These are phyloP conservation scores for Calophaca sinica DNA, from an alignment of 306 rosid genomes.

Conservation along the genomic window DNA sequence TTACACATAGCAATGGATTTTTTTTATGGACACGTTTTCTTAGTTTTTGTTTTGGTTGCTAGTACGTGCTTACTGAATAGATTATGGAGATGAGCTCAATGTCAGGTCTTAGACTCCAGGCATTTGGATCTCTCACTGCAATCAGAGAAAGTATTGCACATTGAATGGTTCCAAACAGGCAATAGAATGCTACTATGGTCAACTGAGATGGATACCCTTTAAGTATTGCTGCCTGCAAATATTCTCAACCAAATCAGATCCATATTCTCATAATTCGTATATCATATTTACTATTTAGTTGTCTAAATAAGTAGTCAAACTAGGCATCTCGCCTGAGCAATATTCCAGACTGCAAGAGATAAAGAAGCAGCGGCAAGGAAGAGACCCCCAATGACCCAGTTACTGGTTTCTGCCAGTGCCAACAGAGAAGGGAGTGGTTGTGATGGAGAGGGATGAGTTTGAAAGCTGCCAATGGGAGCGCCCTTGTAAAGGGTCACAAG, in stretches of 20 bases:
- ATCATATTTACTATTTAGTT: neutral
- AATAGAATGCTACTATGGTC: slow-evolving; percentile 66
- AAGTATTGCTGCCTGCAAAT: slow-evolving; percentile 66
- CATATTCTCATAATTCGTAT: slow-evolving; percentile 6
- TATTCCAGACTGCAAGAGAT: slow-evolving; percentile 58
- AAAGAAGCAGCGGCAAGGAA: slow-evolving; percentile 57
- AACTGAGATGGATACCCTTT: slow-evolving; percentile 64
- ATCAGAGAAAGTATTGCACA: slow-evolving; percentile 55
- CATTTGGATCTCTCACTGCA: slow-evolving; percentile 56
- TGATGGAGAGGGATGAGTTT: slow-evolving; percentile 19
- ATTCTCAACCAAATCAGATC: slow-evolving; percentile 42
- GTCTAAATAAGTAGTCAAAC: neutral
- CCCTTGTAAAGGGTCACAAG: slow-evolving; percentile 64
- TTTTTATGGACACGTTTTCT: neutral
- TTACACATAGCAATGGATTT: neutral
- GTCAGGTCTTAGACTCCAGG: slow-evolving; percentile 59
- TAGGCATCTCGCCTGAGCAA: slow-evolving; percentile 56
- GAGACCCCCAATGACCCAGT: slow-evolving; percentile 68
- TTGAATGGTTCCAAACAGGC: slow-evolving; percentile 76
- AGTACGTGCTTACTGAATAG: slow-evolving; percentile 63
- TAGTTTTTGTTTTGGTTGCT: slow-evolving; percentile 7
- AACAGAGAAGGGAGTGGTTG: slow-evolving; percentile 8
- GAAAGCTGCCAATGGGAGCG: slow-evolving; percentile 40
- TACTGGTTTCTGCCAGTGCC: slow-evolving; percentile 40
- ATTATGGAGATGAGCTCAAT: slow-evolving; percentile 58